Conservation (phyloP, 176 grass and related monocot genomes). For the Aegilops bicornis region DNA sequence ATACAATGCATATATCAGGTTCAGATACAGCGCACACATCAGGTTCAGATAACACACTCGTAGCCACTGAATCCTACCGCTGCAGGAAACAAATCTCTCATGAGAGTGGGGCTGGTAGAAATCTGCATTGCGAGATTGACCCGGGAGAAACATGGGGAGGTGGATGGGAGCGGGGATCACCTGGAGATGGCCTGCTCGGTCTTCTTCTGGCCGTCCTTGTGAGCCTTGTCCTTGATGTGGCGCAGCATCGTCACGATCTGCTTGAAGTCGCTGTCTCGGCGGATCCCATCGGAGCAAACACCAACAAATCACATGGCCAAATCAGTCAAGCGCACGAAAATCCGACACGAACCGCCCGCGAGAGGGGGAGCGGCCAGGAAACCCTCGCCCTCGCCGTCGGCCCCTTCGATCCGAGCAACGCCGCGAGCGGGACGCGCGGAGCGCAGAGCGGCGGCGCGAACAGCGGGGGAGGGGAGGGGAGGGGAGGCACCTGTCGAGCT, state of each 20-base stretch:
- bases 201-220: conserved; percentile 81
- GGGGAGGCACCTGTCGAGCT: conserved; percentile 29
- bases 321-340: conserved; percentile 1
- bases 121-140: background rate
- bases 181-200: conserved; percentile 74
- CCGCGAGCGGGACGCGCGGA: background rate
- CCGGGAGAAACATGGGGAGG: background rate
- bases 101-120: background rate
- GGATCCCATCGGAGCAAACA: background rate
- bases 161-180: conserved; percentile 32
- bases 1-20: background rate
- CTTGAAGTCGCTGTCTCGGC: conserved; percentile 57
- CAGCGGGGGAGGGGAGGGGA: too few relatives aligned
- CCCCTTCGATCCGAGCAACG: background rate
- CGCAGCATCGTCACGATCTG: conserved; percentile 63
- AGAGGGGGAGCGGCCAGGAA: background rate
- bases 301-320: background rate
- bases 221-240: conserved; percentile 70
- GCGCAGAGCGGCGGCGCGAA: background rate
- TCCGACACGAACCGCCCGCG: background rate
- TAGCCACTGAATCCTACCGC: background rate
- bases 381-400: background rate
- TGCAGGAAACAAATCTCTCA: background rate
- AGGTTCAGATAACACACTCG: background rate
- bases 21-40: too few relatives aligned